These are phyloP conservation scores for Rubus idaeus DNA, from an alignment of 306 rosid species.

Conservation along the genomic window DNA sequence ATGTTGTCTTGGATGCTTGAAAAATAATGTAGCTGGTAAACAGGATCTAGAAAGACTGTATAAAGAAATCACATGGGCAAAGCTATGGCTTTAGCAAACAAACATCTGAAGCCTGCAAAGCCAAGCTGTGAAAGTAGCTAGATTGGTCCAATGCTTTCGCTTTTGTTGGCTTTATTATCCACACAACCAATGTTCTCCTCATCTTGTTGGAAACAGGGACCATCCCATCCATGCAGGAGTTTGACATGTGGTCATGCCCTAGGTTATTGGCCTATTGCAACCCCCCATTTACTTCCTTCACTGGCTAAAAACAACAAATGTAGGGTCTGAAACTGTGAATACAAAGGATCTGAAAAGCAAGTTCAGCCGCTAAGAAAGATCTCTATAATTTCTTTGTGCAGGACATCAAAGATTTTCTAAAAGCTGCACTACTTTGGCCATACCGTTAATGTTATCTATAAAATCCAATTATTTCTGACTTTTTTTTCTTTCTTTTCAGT, in stretches of 20 bases:
- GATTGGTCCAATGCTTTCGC: constrained; percentile 1
- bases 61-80: background rate
- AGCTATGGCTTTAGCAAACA: background rate
- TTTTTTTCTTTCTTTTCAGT: background rate
- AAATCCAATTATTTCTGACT: constrained; percentile 6
- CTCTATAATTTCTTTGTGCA: background rate
- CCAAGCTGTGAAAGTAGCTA: background rate
- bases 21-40: background rate
- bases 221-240: background rate
- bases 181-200: background rate
- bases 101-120: constrained; percentile 10
- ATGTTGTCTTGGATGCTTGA: background rate
- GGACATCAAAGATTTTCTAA: background rate
- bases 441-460: background rate
- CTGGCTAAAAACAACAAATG: background rate
- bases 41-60: background rate
- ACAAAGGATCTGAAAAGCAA: background rate
- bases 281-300: background rate
- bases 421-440: constrained; percentile 18
- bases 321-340: background rate
- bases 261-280: background rate
- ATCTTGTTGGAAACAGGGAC: constrained; percentile 8
- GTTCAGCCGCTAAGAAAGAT: background rate
- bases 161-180: background rate
- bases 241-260: constrained; percentile 9